phyloP scores from a whole-genome alignment of 176 grass and related monocot genomes.

The Ananas comosus region DNA sequence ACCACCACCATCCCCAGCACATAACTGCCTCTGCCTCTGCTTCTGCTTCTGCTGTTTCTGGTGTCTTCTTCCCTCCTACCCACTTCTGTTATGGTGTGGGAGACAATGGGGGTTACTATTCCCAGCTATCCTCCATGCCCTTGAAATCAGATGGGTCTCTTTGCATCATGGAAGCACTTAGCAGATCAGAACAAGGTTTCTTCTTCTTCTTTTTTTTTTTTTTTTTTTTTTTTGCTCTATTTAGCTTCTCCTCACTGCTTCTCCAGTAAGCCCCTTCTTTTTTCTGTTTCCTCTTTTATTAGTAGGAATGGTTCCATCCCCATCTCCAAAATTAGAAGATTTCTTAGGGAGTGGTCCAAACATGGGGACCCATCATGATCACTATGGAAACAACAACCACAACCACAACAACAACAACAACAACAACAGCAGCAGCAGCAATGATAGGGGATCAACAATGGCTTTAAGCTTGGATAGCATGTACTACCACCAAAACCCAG shows the following conservation, averaged over 20 bases:
- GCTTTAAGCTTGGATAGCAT: constrained; percentile 59
- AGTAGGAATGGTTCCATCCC: constrained; percentile 52
- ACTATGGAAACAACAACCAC: too few relatives aligned
- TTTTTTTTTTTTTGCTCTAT: constrained; percentile 11
- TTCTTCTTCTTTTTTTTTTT: background rate
- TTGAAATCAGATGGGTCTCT: constrained; percentile 86
- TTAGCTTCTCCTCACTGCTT: background rate
- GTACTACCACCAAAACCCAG: constrained; percentile 50
- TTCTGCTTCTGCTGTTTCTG: constrained; percentile 21
- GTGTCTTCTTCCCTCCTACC: constrained; percentile 8
- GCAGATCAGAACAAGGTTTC: constrained; percentile 34
- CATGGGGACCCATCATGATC: constrained; percentile 36
- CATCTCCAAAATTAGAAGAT: constrained; percentile 86
- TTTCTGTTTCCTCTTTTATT: constrained; percentile 6
- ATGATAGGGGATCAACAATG: constrained; percentile 46
- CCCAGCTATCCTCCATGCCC: constrained; percentile 64
- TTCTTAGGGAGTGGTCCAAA: constrained; percentile 70
- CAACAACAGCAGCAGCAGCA: constrained; percentile 1
- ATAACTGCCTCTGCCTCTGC: constrained; percentile 35
- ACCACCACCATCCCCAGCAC: constrained; percentile 16
- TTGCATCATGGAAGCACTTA: constrained; percentile 65
- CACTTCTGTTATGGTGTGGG: constrained; percentile 28
- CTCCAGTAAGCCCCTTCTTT: background rate
- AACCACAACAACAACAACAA: too few relatives aligned
- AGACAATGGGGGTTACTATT: constrained; percentile 41